Evolutionary conservation across 129 eudicot species (phyloP), one percentile per base, ranked within the genome.

Genomic region (Oenanthe sinensis): DNA sequence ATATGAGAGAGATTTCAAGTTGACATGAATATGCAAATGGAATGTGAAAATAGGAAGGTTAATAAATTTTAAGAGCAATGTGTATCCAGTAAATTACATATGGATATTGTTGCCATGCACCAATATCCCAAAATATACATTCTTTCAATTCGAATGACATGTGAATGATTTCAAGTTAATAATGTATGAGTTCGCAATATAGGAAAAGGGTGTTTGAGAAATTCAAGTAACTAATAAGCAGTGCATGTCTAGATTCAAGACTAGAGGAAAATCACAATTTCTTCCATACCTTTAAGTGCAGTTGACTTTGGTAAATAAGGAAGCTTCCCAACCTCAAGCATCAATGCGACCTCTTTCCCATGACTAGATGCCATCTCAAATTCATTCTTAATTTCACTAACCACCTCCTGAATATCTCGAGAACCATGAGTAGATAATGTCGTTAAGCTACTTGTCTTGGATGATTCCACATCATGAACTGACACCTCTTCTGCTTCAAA

Each of bases 251-350:
- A 74, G 36, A 74, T 69, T 68, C 6, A 15, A 68, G 37, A 68
- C 72, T 80, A 74, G 19, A 85, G 22, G 50, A 60, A 72, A 75
- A 54, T n/a, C 80, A 45, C 49, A 75, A 75, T 77, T 75, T 37
- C 72, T 73, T 14, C 50, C 77, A 71, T 80, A 95, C 98, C 98
- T 89, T 89, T 92, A 45, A 88, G 84, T 69, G 81, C 83, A 48
- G 91, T 82, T 77, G 87, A 71, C 86, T 81, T 85, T 33, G 96
- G 85, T 84, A 84, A 92, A 76, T 95, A 95, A 65, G 98, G 98
- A 77, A 88, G 49, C 83, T 82, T 95, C 65, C 96, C 98, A 40
- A 90, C 96, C 84, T 95, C 98, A 47, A 95, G 97, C 97, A 95
- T 84, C 87, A 85, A 49, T 39, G 97, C 97, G 5, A 95, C 98